Base-by-base conservation (phyloP, 2,329 filamentous ascomycete species). In the Scedosporium apiospermum region DNA sequence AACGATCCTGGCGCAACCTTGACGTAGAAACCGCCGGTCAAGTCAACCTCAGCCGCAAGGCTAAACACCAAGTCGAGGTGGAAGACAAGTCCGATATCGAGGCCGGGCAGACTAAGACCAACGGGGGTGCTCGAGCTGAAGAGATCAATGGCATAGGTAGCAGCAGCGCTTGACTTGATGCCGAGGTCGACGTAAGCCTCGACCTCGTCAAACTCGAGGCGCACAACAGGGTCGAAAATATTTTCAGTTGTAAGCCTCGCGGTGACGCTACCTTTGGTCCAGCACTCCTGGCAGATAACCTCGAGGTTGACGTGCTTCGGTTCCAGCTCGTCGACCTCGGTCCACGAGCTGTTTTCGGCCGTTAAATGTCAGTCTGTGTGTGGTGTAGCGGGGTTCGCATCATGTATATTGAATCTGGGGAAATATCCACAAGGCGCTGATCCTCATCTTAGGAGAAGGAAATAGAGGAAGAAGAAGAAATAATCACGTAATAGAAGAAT, bases 121-220 rank as follows among this genome's bases (percentile, higher is more conserved):
- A 79, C 70, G 1, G 77, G 73, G 1, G 75, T 74, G 27, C 77
- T 68, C 6, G 78, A 78, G 6, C 75, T 75, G 66, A 77, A 81
- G 0, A 85, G 72, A 66, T 79, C 81, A 55, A 84, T 69, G 2
- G 77, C 77, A 67, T 85, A 82, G 21, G 77, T 78, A 18, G 80
- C 75, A 10, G 74, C 77, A 18, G 74, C 75, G 4, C 72, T 74
- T 27, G 82, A 70, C 6, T 71, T 71, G 0, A 83, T 73, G 58
- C 79, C 76, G 5, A 84, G 67, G 65, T 82, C 74, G 16, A 85
- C 71, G 67, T 81, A 82, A 6, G 82, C 72, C 69, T 83, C 80
- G 65, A 85, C 69, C 4, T 74, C 76, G 51, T 75, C 75, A 58
- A 85, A 80, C 65, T 78, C 73, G 2, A 85, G 68, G 18, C 75